Evolutionary conservation across 768 basidiomycete species (phyloP).

Genomic region (Xerocomellus amylosporus): DNA sequence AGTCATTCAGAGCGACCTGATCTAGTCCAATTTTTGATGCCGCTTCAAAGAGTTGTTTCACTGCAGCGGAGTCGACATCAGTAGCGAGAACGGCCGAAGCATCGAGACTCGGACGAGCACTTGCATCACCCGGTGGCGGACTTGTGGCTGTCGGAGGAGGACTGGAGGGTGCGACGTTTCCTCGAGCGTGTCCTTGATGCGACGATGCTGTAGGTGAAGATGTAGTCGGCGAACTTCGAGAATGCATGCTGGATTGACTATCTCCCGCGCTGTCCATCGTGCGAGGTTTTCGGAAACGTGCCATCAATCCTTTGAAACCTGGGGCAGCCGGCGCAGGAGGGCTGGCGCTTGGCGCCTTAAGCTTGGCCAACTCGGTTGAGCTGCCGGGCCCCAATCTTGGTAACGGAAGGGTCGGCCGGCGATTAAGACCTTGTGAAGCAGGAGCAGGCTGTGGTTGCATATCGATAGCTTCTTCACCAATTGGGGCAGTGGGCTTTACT

Average conservation of each 20-base stretch:
- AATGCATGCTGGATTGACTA: constrained; percentile 32
- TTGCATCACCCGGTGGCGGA: constrained; percentile 14
- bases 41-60: constrained; percentile 74
- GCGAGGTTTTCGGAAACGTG: constrained; percentile 57
- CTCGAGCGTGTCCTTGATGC: constrained; percentile 33
- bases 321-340: constrained; percentile 74
- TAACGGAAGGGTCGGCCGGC: constrained; percentile 50
- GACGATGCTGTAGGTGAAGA: constrained; percentile 35
- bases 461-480: constrained; percentile 52
- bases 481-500: constrained; percentile 44
- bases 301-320: constrained; percentile 77
- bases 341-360: constrained; percentile 53
- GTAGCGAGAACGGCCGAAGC: constrained; percentile 22
- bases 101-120: constrained; percentile 24
- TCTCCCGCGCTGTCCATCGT: constrained; percentile 25
- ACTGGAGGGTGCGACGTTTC: constrained; percentile 29
- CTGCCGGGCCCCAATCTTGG: constrained; percentile 36
- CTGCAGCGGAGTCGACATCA: constrained; percentile 47
- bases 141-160: constrained; percentile 10
- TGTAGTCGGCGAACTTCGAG: constrained; percentile 32
- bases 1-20: constrained; percentile 63
- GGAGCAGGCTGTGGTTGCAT: constrained; percentile 34
- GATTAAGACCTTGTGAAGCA: constrained; percentile 37
- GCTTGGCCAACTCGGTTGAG: constrained; percentile 49
- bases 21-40: constrained; percentile 75